Evolutionary conservation across 2,329 filamentous ascomycete genomes (phyloP).

Genomic region (Scytalidium sp.): DNA sequence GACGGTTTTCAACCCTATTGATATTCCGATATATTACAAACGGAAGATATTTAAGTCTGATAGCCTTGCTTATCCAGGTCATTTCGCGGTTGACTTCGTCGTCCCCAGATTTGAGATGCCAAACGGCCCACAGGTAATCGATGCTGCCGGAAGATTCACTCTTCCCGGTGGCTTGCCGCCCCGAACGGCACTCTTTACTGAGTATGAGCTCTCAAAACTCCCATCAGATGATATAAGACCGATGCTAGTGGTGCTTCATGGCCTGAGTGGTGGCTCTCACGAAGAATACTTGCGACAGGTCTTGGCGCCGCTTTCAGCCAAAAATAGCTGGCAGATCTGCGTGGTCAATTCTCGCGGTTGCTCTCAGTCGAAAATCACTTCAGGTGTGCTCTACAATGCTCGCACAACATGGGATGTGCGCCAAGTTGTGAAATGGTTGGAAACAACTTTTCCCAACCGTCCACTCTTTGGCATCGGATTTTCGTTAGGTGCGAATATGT

Average conservation of each 20-base stretch:
- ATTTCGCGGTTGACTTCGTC: slow-evolving; percentile 84
- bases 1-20: background rate
- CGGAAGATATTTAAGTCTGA: slow-evolving; percentile 66
- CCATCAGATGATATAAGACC: background rate
- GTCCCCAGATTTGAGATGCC: slow-evolving; percentile 46
- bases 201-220: background rate
- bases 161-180: background rate
- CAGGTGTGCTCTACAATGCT: slow-evolving; percentile 84
- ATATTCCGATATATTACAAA: slow-evolving; percentile 61
- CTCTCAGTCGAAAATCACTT: slow-evolving; percentile 76
- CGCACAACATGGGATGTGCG: slow-evolving; percentile 88
- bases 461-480: slow-evolving; percentile 86
- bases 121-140: slow-evolving; percentile 36
- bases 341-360: slow-evolving; percentile 89
- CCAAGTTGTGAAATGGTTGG: slow-evolving; percentile 73
- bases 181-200: background rate
- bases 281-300: background rate
- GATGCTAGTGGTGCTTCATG: slow-evolving; percentile 2
- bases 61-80: slow-evolving; percentile 64
- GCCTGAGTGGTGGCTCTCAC: slow-evolving; percentile 1
- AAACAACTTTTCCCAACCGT: slow-evolving; percentile 73
- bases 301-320: background rate
- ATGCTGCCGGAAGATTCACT: background rate
- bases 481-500: slow-evolving; percentile 86
- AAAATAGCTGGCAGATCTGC: slow-evolving; percentile 70